Base-by-base conservation (phyloP, 1,139 yeast genomes). In the Yarrowia galli region DNA sequence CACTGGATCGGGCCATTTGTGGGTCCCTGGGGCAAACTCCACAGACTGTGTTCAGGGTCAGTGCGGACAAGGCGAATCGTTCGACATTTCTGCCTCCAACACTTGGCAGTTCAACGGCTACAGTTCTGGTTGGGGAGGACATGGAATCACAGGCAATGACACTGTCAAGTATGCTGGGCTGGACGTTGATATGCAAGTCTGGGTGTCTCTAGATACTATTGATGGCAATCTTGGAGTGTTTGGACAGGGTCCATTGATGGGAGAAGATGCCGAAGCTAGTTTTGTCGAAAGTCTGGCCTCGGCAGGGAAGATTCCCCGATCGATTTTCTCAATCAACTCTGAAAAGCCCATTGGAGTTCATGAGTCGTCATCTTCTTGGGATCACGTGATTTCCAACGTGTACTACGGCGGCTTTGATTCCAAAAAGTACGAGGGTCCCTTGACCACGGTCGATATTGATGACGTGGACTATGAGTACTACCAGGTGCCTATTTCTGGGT, bases 401-500 rank as follows among this genome's bases (percentile, higher is more conserved):
- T 53, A 53, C 60, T 53, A 53, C 6, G 60, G 60, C 13, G 60
- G 60, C 1, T 53, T 36, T 16, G 60, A 53, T 32, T 15, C 45
- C n/a, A 38, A 36, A 8, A 53, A 53, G 45, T 53, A 53, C 45
- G 60, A 53, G 45, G 60, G 60, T 16, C 60, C 60, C 10, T 15
- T 53, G 32, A 53, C 60, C 8, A 53, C 60, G 8, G 45, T 53
- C 2, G 60, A 53, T 15, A 16, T 53, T 9, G 56, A 51, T 15
- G 28, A 51, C 7, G n/a, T 22, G 8, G 45, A 36, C 15, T 8
- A 53, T 16, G 45, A 53, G 20, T 38, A 23, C 20, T 53, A 16
- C 45, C 45, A 36, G 20, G 32, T 38, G 8, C 43, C 43, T 15
- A 36, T 36, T 38, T 36, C 60, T 0, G 45, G 45, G 2, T 53